Base-by-base conservation (phyloP, 2,329 filamentous ascomycete species). In the Fusarium neocosmosporiellum region DNA sequence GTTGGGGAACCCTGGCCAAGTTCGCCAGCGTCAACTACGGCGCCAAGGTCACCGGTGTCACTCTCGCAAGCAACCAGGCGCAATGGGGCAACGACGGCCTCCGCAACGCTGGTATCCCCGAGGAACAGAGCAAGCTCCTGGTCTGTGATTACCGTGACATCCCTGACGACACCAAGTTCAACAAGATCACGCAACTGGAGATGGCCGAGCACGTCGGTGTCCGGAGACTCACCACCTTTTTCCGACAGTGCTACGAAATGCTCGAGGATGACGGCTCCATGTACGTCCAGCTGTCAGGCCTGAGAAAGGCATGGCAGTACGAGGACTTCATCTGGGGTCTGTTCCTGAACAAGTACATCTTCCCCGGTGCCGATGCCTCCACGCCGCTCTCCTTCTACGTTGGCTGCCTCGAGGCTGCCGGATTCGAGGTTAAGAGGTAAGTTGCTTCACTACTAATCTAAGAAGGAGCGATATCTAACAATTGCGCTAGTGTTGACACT, bases 311-410 rank as follows among this genome's bases (percentile, higher is more conserved):
- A 71, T 98, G 96, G 95, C 96, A 98, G 84, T 98, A 97, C 80
- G 95, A 98, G 86, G 95, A 98, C 84, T 89, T 98, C 33, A 93
- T 96, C 82, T 98, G 95, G 95, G 95, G 96, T 78, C 87, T 98
- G 41, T 98, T 97, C 88, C 95, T 98, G 92, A 98, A 98, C 90
- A 98, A 97, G 87, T 97, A 98, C 83, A 89, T 98, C 82, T 98
- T 98, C 88, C 95, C 95, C 20, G 95, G 96, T 79, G 96, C 96
- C 43, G 95, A 98, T 80, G 95, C 95, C 31, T 97, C 94, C 33
- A 97, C 94, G 61, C 96, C 95, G 34, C 89, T 98, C 57, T 93
- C 93, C 69, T 95, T 92, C 83, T 94, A 96, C 78, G 87, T 96
- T 74, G 90, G 93, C 81, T 90, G 90, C 77, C 89, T 97, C 16